Conservation (phyloP, 306 rosid genomes). For the Chamaecrista fasciculata region DNA sequence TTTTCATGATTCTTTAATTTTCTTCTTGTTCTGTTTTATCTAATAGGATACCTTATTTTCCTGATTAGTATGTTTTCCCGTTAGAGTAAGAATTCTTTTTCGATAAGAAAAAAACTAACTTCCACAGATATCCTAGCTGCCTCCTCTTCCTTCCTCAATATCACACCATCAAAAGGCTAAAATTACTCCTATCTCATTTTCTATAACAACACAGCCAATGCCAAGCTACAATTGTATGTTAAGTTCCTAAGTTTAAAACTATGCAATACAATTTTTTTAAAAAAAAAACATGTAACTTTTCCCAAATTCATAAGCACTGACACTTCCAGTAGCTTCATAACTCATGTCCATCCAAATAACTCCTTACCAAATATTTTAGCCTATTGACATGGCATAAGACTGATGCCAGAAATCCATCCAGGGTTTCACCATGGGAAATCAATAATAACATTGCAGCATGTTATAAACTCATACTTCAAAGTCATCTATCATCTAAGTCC, state of each 20-base stretch:
- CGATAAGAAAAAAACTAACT: neutral
- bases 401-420: conserved; percentile 25
- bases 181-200: conserved; percentile 20
- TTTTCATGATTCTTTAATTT: neutral
- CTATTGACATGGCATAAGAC: conserved; percentile 24
- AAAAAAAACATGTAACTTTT: conserved; percentile 17
- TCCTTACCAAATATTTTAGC: conserved; percentile 32
- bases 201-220: conserved; percentile 6
- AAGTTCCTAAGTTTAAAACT: conserved; percentile 8
- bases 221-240: neutral
- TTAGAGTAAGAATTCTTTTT: neutral
- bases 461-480: conserved; percentile 26
- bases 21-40: neutral
- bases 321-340: conserved; percentile 32
- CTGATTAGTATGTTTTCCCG: neutral
- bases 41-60: neutral
- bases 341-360: conserved; percentile 28
- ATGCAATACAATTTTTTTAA: conserved; percentile 7
- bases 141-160: conserved; percentile 21
- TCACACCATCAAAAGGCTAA: conserved; percentile 22
- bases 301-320: conserved; percentile 27
- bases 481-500: conserved; percentile 15
- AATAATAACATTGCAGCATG: conserved; percentile 24
- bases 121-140: neutral
- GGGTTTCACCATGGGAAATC: conserved; percentile 19